phyloP scores from a whole-genome alignment of 2,329 filamentous ascomycete genomes.

The Fusarium brachygibbosum region DNA sequence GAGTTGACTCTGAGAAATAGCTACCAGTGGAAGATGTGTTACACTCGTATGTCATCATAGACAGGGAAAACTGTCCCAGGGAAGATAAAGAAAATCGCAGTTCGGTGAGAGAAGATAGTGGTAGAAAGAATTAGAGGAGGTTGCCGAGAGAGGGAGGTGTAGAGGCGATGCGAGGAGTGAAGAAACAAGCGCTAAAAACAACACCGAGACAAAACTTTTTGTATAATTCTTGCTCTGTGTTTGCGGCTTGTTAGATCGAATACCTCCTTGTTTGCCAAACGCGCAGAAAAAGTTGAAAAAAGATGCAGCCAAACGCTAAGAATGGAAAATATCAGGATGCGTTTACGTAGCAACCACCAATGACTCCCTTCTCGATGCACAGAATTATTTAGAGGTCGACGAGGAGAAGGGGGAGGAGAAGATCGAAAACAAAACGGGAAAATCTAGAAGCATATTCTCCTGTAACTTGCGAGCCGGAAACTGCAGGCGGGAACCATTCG shows the following conservation, averaged over 20 bases:
- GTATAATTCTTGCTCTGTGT: slow-evolving; percentile 9
- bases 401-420: not conserved
- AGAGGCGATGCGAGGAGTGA: slow-evolving; percentile 12
- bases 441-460: slow-evolving; percentile 1
- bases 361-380: not conserved
- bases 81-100: not conserved
- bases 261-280: slow-evolving; percentile 29
- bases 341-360: not conserved
- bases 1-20: slow-evolving; percentile 22
- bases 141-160: not conserved
- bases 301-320: not conserved
- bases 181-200: slow-evolving; percentile 21
- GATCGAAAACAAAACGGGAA: not conserved
- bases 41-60: slow-evolving; percentile 31
- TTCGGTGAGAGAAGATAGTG: not conserved
- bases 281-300: slow-evolving; percentile 1
- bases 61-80: slow-evolving; percentile 4
- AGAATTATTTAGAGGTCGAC: not conserved
- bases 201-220: slow-evolving; percentile 5
- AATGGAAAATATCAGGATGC: slow-evolving; percentile 7
- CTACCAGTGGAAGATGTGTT: slow-evolving; percentile 18
- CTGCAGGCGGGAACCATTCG: not conserved
- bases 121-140: slow-evolving; percentile 8
- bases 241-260: slow-evolving; percentile 1
- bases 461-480: not conserved